A percentile compares a stretch with the other conserved stretches of the same genome.
Conservation (phyloP, 257 asterid species). For the Penstemon davidsonii region DNA sequence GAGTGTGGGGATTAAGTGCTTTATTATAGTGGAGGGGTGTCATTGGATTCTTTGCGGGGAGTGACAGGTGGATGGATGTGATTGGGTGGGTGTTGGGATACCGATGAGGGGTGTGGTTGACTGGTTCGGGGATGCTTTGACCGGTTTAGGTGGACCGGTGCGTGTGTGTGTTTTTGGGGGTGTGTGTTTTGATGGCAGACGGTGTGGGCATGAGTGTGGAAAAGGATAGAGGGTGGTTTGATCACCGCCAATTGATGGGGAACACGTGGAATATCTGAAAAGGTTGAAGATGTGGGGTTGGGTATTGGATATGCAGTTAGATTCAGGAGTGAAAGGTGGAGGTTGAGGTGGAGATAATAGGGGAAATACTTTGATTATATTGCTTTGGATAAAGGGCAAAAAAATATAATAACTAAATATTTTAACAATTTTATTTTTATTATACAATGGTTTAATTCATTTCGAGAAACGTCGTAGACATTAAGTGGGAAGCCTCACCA, state of each 20-base stretch:
- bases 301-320: slow-evolving; percentile 3
- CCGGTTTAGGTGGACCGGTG: slow-evolving; percentile 29
- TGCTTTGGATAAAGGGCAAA: too few relatives aligned
- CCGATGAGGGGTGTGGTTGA: slow-evolving; percentile 42
- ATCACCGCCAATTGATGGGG: slow-evolving; percentile 43
- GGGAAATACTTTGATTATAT: too few relatives aligned
- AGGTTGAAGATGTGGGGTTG: slow-evolving; percentile 23
- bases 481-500: too few relatives aligned
- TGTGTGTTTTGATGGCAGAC: slow-evolving; percentile 1
- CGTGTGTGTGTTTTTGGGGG: background rate
- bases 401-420: too few relatives aligned
- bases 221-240: slow-evolving; percentile 17
- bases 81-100: slow-evolving; percentile 36
- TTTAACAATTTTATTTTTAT: too few relatives aligned
- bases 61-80: slow-evolving; percentile 40
- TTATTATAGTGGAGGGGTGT: slow-evolving; percentile 18
- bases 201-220: slow-evolving; percentile 27
- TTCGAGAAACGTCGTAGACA: too few relatives aligned
- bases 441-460: too few relatives aligned
- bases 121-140: slow-evolving; percentile 36
- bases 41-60: slow-evolving; percentile 59
- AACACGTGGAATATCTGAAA: slow-evolving; percentile 53
- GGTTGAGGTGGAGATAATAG: too few relatives aligned
- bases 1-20: background rate
- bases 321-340: background rate